phyloP scores from a whole-genome alignment of 306 rosid genomes.

The Fragaria iinumae region DNA sequence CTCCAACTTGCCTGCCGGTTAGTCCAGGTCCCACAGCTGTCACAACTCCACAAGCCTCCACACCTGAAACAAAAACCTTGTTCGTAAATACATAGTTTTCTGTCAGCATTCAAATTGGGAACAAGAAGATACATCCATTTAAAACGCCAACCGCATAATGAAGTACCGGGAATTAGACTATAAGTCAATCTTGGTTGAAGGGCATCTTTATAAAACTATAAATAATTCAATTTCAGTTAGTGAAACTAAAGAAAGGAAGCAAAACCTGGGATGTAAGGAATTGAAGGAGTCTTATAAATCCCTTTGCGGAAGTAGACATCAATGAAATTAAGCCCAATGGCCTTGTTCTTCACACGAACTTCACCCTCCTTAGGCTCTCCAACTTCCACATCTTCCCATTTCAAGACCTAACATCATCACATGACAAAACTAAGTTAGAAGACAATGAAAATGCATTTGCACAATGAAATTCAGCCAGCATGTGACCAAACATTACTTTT shows the following conservation, averaged over 20 bases:
- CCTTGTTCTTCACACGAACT: constrained; percentile 71
- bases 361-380: constrained; percentile 76
- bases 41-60: constrained; percentile 91
- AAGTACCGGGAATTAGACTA: not conserved
- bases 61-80: constrained; percentile 40
- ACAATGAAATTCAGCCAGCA: not conserved
- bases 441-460: not conserved
- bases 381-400: constrained; percentile 86
- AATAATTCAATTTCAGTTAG: not conserved
- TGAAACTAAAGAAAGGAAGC: not conserved
- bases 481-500: not conserved
- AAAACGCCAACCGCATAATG: not conserved
- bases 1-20: constrained; percentile 75
- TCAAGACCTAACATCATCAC: constrained; percentile 51
- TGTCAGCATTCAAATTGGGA: not conserved
- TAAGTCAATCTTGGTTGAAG: not conserved
- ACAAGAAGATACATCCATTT: not conserved
- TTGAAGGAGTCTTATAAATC: constrained; percentile 52
- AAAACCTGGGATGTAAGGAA: constrained; percentile 68
- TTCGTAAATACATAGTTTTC: not conserved
- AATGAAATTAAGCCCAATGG: constrained; percentile 70
- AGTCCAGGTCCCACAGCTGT: constrained; percentile 87
- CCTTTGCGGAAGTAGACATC: constrained; percentile 86
- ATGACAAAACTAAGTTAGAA: not conserved
- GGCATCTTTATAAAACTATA: not conserved